Evolutionary conservation across 2,329 filamentous ascomycete genomes (phyloP).

Genomic region (Camillea tinctor): DNA sequence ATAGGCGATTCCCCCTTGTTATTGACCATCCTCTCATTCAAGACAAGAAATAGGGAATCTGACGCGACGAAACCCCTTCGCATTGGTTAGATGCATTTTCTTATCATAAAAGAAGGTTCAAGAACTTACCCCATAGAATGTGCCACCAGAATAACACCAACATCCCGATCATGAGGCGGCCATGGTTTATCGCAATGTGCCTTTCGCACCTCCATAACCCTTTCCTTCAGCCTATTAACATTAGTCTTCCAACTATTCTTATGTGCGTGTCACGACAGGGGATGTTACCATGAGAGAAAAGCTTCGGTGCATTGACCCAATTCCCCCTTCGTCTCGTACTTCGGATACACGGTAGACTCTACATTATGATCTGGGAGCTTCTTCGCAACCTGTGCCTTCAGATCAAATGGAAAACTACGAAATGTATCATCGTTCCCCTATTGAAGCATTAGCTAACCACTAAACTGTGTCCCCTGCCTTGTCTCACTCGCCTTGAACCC

Average conservation of each 20-base stretch:
- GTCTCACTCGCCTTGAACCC: constrained; percentile 62
- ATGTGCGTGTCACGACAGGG: background rate
- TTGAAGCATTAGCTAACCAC: constrained; percentile 1
- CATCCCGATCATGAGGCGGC: constrained; percentile 76
- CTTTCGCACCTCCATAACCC: constrained; percentile 75
- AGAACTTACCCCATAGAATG: constrained; percentile 70
- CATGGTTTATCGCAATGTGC: constrained; percentile 68
- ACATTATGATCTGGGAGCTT: constrained; percentile 61
- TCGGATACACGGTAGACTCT: constrained; percentile 64
- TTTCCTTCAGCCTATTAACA: constrained; percentile 66
- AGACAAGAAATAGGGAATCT: constrained; percentile 71
- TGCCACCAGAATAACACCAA: constrained; percentile 75
- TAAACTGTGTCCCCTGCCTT: background rate
- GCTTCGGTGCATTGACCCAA: constrained; percentile 47
- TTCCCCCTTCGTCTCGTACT: constrained; percentile 72
- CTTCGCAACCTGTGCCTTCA: constrained; percentile 57
- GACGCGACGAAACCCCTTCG: constrained; percentile 75
- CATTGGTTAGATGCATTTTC: constrained; percentile 53
- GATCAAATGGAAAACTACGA: constrained; percentile 61
- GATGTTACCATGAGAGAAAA: constrained; percentile 47
- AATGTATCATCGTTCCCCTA: constrained; percentile 71
- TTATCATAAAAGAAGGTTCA: background rate
- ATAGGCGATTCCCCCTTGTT: constrained; percentile 47
- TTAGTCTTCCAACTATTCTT: background rate
- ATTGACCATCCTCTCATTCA: constrained; percentile 58